Base-by-base conservation (phyloP, 345 rosid species). In the Pistacia integerrima region DNA sequence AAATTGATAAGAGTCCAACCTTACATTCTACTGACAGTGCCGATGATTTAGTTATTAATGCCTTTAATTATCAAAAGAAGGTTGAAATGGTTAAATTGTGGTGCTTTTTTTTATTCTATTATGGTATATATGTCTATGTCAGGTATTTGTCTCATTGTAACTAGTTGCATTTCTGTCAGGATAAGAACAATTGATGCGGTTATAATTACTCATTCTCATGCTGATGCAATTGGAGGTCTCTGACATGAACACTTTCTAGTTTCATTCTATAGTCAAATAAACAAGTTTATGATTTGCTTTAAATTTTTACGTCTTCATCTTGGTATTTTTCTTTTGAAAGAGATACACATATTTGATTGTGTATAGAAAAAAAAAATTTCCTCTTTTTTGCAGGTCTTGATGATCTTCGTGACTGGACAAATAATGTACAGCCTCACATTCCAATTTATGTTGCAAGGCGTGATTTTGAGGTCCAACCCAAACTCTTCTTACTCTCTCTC, bases 221-320 rank as follows among this genome's bases (percentile, higher is more conserved):
- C 99, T 83, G 93, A 93, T 85, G 97, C 98, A 77, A 90, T 93
- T 84, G 97, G 99, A 95, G 97, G 98, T 95, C 94, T 93, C 91
- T 82, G 83, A 74, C 88, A 84, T 80, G 76, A 84, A 83, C 78
- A 75, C 85, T 84, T 89, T 69, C 75, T 77, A 58, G 59, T 81
- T 66, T 69, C 67, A 64, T 68, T 69, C 73, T 76, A 44, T 80
- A 9, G 69, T 72, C 70, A 55, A 41, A 74, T 60, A 1, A 73
- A 36, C n/a, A 44, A 70, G 36, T 51, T 74, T 61, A 51, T 66
- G 65, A 76, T 20, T 30, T 77, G 75, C 54, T 48, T 64, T 44
- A 67, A 62, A 62, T 56, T 79, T 79, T 76, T 57, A 57, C 62
- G 71, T 55, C 48, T 4, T 75, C 30, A 59, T 65, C 36, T 44